Evolutionary conservation across 2,329 filamentous ascomycete species (phyloP), one percentile per base, ranked within the genome.

Genomic region (Clarireedia monteithiana): DNA sequence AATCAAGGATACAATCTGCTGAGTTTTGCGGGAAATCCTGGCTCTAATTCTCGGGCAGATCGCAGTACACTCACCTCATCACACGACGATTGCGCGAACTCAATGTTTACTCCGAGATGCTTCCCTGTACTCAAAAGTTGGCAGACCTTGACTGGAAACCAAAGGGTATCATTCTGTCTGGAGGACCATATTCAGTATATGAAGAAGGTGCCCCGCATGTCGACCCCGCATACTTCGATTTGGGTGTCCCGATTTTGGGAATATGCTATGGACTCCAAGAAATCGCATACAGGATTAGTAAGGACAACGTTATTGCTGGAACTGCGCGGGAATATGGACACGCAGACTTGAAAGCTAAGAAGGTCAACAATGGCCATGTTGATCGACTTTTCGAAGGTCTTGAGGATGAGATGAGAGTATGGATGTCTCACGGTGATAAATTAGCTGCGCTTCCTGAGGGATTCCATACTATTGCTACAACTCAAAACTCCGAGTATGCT

Each of bases 391-490:
- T 96, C 71, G 77, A 82, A 27, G 89, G 84, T 15, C 68, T 96
- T 10, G 86, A 84, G 58, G 84, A 88, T 59, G 75, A 82, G 51
- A 77, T 89, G 65, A 79, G 87, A 57, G 76, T 89, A 14, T 92
- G 82, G 79, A 96, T 96, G 91, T 88, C 82, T 63, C 92, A 97
- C 70, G 85, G 84, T 57, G 91, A 96, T 73, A 95, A 95, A 77
- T 80, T 97, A 10, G 79, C 79, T 40, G 75, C 79, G 55, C 76
- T 96, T 40, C 91, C 91, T 7, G 75, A 85, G 38, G 81, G 78
- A 42, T 96, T 95, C 69, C 73, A 81, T 58, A 83, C 79, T 15
- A 82, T 96, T 64, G 91, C 88, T 50, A 85, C 78, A 4, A 92
- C 90, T 2, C 69, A 76, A 50, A 95, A 94, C 73, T 84, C 88